Evolutionary conservation across 345 rosid species (phyloP).

Genomic region (Melastoma malabathricum): DNA sequence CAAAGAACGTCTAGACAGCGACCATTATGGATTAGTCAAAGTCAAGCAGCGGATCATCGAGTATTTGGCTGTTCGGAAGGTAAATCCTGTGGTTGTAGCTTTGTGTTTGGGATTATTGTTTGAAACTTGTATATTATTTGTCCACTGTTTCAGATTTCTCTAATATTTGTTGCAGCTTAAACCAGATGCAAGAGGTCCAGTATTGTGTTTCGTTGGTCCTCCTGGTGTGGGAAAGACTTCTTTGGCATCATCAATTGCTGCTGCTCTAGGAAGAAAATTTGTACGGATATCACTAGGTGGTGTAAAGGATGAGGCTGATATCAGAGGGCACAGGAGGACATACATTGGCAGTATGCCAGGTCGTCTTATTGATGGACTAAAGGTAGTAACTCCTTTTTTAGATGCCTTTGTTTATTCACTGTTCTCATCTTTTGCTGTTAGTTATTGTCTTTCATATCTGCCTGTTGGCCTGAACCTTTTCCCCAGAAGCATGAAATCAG

Average conservation of each 20-base stretch:
- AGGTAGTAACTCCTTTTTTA: constrained; percentile 29
- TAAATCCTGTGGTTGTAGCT: not conserved
- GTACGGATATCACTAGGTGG: constrained; percentile 94
- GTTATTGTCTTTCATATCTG: not conserved
- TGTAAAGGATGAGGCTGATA: constrained; percentile 98
- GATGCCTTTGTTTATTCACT: not conserved
- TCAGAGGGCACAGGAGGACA: constrained; percentile 97
- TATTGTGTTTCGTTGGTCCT: constrained; percentile 96
- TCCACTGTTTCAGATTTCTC: constrained; percentile 7
- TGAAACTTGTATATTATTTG: not conserved
- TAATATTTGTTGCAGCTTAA: constrained; percentile 57
- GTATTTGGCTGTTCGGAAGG: constrained; percentile 99
- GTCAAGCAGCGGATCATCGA: constrained; percentile 96
- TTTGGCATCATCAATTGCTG: constrained; percentile 88
- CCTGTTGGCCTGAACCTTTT: not conserved
- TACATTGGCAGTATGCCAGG: constrained; percentile 99
- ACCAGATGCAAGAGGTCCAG: constrained; percentile 98
- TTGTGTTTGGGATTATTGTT: not conserved
- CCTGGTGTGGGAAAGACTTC: constrained; percentile 99
- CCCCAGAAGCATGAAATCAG: too few species aligned
- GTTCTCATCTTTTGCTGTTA: not conserved
- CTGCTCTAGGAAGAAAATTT: constrained; percentile 92
- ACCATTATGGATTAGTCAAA: constrained; percentile 80
- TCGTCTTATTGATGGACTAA: constrained; percentile 90
- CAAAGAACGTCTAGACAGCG: constrained; percentile 86